Evolutionary conservation across 768 basidiomycete genomes (phyloP).

Genomic region (Kwoniella dendrophila): DNA sequence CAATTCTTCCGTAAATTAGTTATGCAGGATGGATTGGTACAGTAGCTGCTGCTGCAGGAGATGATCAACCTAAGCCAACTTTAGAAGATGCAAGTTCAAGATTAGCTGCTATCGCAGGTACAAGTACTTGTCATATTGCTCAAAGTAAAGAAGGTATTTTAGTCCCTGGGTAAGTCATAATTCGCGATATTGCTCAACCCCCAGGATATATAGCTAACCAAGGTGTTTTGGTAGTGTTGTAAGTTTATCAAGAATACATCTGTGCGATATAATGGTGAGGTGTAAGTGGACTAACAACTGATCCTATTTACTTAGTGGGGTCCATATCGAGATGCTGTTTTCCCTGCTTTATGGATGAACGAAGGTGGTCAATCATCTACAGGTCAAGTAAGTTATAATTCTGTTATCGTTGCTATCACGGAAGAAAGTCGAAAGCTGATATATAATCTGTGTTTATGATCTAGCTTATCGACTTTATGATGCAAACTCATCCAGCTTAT

Average conservation of each 20-base stretch:
- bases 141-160: slow-evolving; percentile 83
- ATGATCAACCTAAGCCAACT: slow-evolving; percentile 62
- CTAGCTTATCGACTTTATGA: slow-evolving; percentile 89
- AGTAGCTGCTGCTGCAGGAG: slow-evolving; percentile 69
- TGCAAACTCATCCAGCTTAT: slow-evolving; percentile 88
- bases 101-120: slow-evolving; percentile 91
- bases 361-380: slow-evolving; percentile 99
- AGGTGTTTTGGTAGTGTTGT: slow-evolving; percentile 25
- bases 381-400: slow-evolving; percentile 67
- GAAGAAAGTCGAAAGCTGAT: neutral
- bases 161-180: slow-evolving; percentile 68
- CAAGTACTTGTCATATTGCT: slow-evolving; percentile 92
- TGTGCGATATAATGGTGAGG: neutral
- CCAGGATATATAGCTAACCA: neutral
- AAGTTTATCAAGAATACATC: slow-evolving; percentile 4
- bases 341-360: slow-evolving; percentile 98
- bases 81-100: slow-evolving; percentile 77
- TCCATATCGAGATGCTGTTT: slow-evolving; percentile 71
- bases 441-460: neutral
- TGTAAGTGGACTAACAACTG: neutral
- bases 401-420: neutral
- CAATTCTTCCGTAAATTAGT: too few relatives aligned
- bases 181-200: neutral
- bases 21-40: slow-evolving; percentile 98
- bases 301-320: slow-evolving; percentile 44